Base-by-base conservation (phyloP, 345 rosid species). In the Eutrema yunnanense region DNA sequence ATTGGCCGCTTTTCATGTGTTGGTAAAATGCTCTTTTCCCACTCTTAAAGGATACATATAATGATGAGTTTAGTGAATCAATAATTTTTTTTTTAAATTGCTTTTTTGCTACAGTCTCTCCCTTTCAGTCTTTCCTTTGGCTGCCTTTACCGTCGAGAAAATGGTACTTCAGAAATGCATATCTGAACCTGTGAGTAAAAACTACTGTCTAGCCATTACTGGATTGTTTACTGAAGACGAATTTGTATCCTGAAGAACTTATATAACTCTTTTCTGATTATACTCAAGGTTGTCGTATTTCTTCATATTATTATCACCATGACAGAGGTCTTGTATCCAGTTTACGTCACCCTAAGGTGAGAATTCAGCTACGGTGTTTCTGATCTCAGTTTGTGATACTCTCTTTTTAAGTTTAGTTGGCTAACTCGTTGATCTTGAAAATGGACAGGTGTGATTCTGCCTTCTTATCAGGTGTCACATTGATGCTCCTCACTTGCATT, bases 1-100 rank as follows among this genome's bases (percentile, higher is more conserved):
- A 95, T 71, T 95, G 99, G 99, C 99, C 99, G 0, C 90, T 95
- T 38, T 70, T 92, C 73, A 95, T 95, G 99, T 90, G 98, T 84
- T 92, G 99, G 99, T 95, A 88, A 29, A 6, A 56, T 56, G 30
- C 1, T 44, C 38, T 51, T 14, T 44, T 36, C 9, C 30, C 3
- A 5, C 41, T 32, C 5, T 32, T 6, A 5, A 22, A 22, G 26
- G 26, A 22, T 4, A 33, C 52, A 13, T 38, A 22, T 58, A 1
- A 5, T n/a, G 55, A 16, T 52, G 47, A 66, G 57, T 14, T 19
- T 40, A 29, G 61, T 66, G 33, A 46, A 26, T 62, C 49, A 13
- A 13, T 51, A 33, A 9, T 4, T 34, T 5, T 43, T 1, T 2
- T 19, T 6, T 13, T 12, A 19, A 19, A 19, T 19, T 19, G 22